Evolutionary conservation across 805 yeast genomes (phyloP).

Genomic region (Kuraishia capsulata): DNA sequence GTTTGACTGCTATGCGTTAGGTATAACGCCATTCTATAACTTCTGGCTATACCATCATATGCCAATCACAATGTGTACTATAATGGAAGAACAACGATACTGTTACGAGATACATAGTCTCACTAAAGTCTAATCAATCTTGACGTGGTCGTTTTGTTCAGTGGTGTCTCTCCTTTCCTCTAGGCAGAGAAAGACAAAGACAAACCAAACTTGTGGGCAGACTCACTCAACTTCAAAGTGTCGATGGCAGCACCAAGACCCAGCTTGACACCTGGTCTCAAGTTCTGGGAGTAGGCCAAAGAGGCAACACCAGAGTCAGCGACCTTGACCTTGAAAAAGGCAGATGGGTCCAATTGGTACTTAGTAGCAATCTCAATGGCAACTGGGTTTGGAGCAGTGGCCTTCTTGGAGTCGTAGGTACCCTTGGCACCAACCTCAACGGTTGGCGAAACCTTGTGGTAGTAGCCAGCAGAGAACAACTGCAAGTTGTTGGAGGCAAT

Average conservation of each 20-base stretch:
- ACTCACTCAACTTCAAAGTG: slow-evolving; percentile 89
- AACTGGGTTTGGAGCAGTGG: slow-evolving; percentile 69
- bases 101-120: no score
- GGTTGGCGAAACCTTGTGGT: slow-evolving; percentile 85
- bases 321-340: slow-evolving; percentile 94
- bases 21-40: no score
- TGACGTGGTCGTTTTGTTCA: no score
- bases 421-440: slow-evolving; percentile 99
- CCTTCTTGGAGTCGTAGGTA: slow-evolving; percentile 76
- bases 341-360: slow-evolving; percentile 78
- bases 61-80: no score
- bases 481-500: slow-evolving; percentile 80
- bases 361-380: slow-evolving; percentile 94
- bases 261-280: slow-evolving; percentile 92
- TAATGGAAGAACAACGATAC: no score
- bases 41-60: no score
- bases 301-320: slow-evolving; percentile 95
- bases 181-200: slow-evolving; percentile 90
- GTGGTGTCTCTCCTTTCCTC: no score
- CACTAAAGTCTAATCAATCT: no score
- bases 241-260: slow-evolving; percentile 97
- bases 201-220: slow-evolving; percentile 97
- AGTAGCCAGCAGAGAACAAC: slow-evolving; percentile 90
- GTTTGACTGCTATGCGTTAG: no score
- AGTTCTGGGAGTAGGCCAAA: slow-evolving; percentile 85